Percentiles rank a stretch among this genome's conserved stretches.
phyloP scores from a whole-genome alignment of 495 filamentous ascomycete species.

The Penicillium argentinense region DNA sequence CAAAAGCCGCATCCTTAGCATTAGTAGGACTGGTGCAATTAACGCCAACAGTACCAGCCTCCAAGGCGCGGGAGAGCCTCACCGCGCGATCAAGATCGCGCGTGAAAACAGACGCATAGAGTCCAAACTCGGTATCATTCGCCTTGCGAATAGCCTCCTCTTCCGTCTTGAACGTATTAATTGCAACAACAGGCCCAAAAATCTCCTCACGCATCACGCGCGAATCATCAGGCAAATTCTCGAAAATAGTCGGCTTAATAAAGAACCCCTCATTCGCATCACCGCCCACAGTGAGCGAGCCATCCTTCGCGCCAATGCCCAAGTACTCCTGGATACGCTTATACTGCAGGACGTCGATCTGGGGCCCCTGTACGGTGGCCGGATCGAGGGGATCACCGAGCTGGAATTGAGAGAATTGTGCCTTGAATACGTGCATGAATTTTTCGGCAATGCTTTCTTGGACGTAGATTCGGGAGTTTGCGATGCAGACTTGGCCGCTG shows the following conservation, averaged over 20 bases:
- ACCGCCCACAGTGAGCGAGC: conserved; percentile 69
- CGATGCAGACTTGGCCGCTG: conserved; percentile 89
- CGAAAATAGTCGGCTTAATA: conserved; percentile 70
- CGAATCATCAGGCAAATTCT: conserved; percentile 63
- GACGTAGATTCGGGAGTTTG: conserved; percentile 83
- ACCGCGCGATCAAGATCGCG: conserved; percentile 61
- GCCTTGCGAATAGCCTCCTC: conserved; percentile 76
- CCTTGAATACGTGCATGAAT: conserved; percentile 71
- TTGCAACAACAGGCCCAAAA: conserved; percentile 85
- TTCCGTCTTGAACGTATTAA: conserved; percentile 77
- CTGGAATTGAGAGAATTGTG: conserved; percentile 62
- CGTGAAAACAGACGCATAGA: conserved; percentile 81
- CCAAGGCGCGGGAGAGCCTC: conserved; percentile 31
- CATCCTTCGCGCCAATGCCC: conserved; percentile 70
- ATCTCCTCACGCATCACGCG: conserved; percentile 68
- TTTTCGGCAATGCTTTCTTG: conserved; percentile 76
- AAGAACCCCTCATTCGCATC: conserved; percentile 62
- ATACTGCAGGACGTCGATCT: conserved; percentile 80
- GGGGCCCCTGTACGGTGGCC: conserved; percentile 77
- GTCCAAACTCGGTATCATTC: conserved; percentile 81
- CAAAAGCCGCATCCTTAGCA: conserved; percentile 70
- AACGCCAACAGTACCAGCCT: conserved; percentile 75
- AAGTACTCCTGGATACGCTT: conserved; percentile 78
- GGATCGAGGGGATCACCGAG: conserved; percentile 74
- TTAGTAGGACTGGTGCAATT: conserved; percentile 68